Percentiles rank a stretch among this genome's conserved stretches.
Evolutionary conservation across 306 rosid genomes (phyloP).

Genomic region (Rubus parviflorus): DNA sequence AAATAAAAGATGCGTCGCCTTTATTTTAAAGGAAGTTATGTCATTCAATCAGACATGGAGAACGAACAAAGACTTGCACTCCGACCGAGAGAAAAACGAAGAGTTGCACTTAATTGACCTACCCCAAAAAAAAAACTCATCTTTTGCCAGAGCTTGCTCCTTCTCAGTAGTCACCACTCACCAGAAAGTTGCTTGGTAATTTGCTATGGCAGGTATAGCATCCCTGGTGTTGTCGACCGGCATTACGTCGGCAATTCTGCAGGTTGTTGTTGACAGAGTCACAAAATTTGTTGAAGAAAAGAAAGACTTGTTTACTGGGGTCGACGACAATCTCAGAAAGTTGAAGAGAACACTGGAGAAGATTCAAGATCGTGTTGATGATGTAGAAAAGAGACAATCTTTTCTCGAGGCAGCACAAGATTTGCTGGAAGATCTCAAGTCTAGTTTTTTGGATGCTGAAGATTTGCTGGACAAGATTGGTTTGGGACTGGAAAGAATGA

Average conservation of each 20-base stretch:
- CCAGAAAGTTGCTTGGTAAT: background rate
- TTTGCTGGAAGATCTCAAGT: constrained; percentile 16
- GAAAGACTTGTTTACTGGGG: background rate
- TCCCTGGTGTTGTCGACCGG: constrained; percentile 2
- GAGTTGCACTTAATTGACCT: too few relatives aligned
- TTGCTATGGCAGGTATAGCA: background rate
- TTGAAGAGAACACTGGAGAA: constrained; percentile 16
- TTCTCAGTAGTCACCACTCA: background rate
- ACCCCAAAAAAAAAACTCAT: too few relatives aligned
- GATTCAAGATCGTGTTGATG: constrained; percentile 12
- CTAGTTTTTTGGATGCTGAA: constrained; percentile 7
- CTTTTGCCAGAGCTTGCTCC: background rate
- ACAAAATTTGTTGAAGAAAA: background rate
- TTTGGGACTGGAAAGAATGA: background rate
- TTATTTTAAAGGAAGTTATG: too few relatives aligned
- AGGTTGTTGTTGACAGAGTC: constrained; percentile 17
- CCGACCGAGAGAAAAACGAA: too few relatives aligned
- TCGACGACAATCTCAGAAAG: constrained; percentile 11
- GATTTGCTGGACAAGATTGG: constrained; percentile 21
- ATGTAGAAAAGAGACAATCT: background rate
- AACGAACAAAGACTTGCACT: too few relatives aligned
- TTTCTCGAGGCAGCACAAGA: background rate
- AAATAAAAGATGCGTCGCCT: too few relatives aligned
- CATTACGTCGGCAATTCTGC: constrained; percentile 6
- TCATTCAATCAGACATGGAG: too few relatives aligned